These are phyloP conservation scores for Acer negundo DNA, from an alignment of 345 rosid species.

Conservation along the genomic window DNA sequence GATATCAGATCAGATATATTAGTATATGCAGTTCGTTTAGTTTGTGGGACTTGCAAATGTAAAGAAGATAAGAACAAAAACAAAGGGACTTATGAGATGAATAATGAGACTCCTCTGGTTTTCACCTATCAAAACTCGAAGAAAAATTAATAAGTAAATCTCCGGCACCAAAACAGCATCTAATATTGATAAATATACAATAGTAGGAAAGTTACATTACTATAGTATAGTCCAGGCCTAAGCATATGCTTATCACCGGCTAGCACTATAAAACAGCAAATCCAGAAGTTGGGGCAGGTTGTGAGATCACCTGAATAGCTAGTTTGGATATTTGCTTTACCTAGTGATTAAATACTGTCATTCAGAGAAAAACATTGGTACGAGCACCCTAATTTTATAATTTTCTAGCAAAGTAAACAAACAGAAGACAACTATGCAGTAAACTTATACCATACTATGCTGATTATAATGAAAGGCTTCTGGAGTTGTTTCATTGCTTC, in stretches of 20 bases:
- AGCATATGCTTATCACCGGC: background rate
- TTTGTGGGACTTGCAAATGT: background rate
- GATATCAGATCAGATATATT: conserved; percentile 9
- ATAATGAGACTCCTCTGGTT: background rate
- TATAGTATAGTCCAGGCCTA: background rate
- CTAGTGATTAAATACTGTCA: background rate
- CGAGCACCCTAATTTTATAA: too few relatives aligned
- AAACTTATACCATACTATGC: background rate
- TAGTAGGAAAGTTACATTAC: background rate
- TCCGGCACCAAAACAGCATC: background rate
- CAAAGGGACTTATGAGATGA: too few relatives aligned
- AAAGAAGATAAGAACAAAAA: background rate
- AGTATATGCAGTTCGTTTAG: background rate
- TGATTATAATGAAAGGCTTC: background rate
- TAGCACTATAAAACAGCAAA: background rate
- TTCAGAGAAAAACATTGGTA: background rate
- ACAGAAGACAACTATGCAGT: background rate
- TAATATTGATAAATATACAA: background rate
- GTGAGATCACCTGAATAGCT: background rate
- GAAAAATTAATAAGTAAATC: background rate
- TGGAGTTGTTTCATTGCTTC: background rate
- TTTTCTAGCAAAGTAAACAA: background rate
- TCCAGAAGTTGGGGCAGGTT: too few relatives aligned
- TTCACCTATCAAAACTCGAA: background rate
- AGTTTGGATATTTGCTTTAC: background rate